Percentiles rank a stretch among this genome's conserved stretches.
Conservation (phyloP, 805 yeast genomes). For the Saccharomyces mikatae region DNA sequence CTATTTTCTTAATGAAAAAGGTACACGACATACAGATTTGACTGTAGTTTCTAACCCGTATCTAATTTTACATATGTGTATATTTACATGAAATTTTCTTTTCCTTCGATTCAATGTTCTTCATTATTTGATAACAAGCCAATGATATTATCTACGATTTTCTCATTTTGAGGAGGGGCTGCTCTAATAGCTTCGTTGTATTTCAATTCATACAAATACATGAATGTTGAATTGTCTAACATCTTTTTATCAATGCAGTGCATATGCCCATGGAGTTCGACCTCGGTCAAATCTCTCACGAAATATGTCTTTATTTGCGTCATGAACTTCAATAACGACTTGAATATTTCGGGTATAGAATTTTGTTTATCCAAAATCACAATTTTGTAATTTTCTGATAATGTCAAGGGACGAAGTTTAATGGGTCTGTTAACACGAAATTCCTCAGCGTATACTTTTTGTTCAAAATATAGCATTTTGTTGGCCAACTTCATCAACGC, state of each 20-base stretch:
- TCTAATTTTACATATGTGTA: neutral
- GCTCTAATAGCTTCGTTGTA: conserved; percentile 1
- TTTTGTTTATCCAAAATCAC: conserved; percentile 9
- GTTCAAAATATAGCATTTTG: conserved; percentile 7
- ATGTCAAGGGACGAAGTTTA: conserved; percentile 4
- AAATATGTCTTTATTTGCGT: conserved; percentile 16
- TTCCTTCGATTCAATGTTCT: neutral
- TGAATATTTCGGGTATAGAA: conserved; percentile 8
- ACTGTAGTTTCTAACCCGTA: neutral
- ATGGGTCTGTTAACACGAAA: conserved; percentile 2
- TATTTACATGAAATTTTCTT: neutral
- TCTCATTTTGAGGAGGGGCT: neutral
- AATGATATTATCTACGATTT: conserved; percentile 6
- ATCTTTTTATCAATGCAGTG: conserved; percentile 15
- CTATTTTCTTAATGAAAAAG: conserved; percentile 27
- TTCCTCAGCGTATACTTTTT: conserved; percentile 7
- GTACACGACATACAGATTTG: neutral
- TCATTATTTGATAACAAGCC: conserved; percentile 4
- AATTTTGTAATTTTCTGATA: conserved; percentile 13
- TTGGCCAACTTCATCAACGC: neutral
- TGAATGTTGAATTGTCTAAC: conserved; percentile 17
- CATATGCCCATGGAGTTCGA: conserved; percentile 7
- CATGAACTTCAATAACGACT: conserved; percentile 10
- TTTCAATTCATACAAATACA: conserved; percentile 14
- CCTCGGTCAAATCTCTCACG: conserved; percentile 11